Evolutionary conservation across 1,284 basidiomycete genomes (phyloP).

Genomic region (Ustilago xerochloae): DNA sequence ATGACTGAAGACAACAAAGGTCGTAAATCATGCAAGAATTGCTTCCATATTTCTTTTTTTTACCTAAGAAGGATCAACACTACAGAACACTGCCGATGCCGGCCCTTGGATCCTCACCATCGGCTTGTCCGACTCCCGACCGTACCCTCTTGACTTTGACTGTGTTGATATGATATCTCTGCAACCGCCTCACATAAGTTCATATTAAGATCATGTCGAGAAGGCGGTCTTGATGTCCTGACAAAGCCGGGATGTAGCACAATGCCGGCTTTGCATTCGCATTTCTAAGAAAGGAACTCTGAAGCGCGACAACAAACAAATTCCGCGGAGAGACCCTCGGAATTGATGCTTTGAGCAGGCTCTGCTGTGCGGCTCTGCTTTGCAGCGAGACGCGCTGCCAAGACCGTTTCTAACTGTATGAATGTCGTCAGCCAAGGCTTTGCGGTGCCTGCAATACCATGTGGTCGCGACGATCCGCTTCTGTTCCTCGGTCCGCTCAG

Average conservation of each 20-base stretch:
- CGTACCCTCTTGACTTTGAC: background rate
- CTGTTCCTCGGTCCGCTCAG: no score
- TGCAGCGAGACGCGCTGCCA: background rate
- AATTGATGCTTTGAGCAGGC: background rate
- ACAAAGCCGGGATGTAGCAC: background rate
- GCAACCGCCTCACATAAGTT: background rate
- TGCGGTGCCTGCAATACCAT: no score
- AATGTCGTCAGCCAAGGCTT: constrained; percentile 9
- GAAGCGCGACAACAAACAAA: no score
- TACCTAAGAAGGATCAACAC: constrained; percentile 1
- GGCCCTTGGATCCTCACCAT: background rate
- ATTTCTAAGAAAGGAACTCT: background rate
- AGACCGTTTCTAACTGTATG: background rate
- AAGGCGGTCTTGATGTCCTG: no score
- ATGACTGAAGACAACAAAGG: no score
- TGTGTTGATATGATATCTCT: background rate
- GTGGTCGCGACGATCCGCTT: no score
- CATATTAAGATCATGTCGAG: no score
- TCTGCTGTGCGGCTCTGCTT: no score
- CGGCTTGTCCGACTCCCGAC: background rate
- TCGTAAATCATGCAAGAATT: background rate
- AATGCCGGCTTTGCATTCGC: constrained; percentile 4
- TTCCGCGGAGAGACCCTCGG: constrained; percentile 9
- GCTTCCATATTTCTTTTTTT: background rate
- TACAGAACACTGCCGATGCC: background rate